Evolutionary conservation across 495 filamentous ascomycete species (phyloP).

Genomic region (Clavariopsis aquatica): DNA sequence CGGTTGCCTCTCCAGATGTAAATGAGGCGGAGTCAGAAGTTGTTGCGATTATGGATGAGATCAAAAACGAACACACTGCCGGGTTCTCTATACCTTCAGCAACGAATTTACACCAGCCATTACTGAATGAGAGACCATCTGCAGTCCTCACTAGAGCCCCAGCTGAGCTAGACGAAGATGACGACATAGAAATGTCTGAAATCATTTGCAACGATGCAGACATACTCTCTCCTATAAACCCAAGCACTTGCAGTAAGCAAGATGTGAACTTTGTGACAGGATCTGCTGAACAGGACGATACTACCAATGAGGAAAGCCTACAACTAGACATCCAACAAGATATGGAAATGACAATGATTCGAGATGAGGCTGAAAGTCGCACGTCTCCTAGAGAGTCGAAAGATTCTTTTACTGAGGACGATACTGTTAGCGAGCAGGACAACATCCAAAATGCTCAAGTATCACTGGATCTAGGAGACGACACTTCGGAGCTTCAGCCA

Average conservation of each 20-base stretch:
- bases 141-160: background rate
- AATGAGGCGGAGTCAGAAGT: background rate
- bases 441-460: background rate
- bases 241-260: background rate
- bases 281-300: background rate
- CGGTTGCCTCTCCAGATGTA: background rate
- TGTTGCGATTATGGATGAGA: background rate
- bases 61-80: background rate
- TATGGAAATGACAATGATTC: background rate
- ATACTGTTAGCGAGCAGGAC: background rate
- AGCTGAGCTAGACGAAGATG: background rate
- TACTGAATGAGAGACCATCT: background rate
- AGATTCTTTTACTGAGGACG: background rate
- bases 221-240: background rate
- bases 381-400: background rate
- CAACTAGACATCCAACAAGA: constrained; percentile 22
- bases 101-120: background rate
- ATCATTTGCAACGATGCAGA: background rate
- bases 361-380: background rate
- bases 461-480: background rate
- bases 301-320: constrained; percentile 2
- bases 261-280: background rate
- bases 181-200: constrained; percentile 13
- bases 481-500: background rate
- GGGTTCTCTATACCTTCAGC: background rate